Conservation (phyloP, 495 filamentous ascomycete genomes). For the Podospora fimiseda region DNA sequence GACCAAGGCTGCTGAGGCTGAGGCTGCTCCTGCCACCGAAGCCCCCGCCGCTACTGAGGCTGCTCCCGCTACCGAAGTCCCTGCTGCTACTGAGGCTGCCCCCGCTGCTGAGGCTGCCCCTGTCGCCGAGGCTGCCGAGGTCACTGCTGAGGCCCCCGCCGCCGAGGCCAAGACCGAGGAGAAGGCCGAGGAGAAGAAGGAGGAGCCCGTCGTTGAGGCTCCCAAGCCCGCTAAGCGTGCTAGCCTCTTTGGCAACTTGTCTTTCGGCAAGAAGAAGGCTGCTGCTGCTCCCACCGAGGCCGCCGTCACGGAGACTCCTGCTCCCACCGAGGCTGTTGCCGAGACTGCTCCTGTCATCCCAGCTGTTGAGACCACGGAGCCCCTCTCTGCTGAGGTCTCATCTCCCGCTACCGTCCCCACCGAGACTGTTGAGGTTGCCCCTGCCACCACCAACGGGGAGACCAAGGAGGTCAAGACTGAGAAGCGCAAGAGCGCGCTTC, state of each 20-base stretch:
- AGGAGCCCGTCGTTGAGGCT: conserved; percentile 29
- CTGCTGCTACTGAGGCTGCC: conserved; percentile 22
- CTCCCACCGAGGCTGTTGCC: conserved; percentile 41
- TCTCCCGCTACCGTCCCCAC: conserved; percentile 39
- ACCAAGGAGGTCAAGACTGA: conserved; percentile 48
- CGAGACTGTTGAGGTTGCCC: conserved; percentile 37
- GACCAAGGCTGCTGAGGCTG: conserved; percentile 36
- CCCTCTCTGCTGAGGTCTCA: conserved; percentile 42
- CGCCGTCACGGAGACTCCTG: conserved; percentile 30
- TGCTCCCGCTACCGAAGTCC: no score
- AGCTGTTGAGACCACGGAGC: conserved; percentile 50
- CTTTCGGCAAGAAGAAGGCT: conserved; percentile 50
- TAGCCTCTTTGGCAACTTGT: conserved; percentile 49
- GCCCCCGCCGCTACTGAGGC: conserved; percentile 23
- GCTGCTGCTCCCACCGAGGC: conserved; percentile 35
- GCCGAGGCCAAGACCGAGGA: conserved; percentile 23
- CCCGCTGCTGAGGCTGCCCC: conserved; percentile 27
- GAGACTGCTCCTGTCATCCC: conserved; percentile 54
- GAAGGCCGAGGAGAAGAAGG: conserved; percentile 28
- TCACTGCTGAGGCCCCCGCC: conserved; percentile 23
- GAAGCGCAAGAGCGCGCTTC: conserved; percentile 52
- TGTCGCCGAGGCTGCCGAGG: conserved; percentile 29
- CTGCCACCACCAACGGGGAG: conserved; percentile 42
- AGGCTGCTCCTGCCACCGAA: conserved; percentile 25
- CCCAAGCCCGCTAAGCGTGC: conserved; percentile 34